Percentiles rank a stretch among this genome's conserved stretches.
These are phyloP conservation scores for Amesomyces nigricolor DNA, from an alignment of 2,329 filamentous ascomycete genomes.

Conservation along the genomic window DNA sequence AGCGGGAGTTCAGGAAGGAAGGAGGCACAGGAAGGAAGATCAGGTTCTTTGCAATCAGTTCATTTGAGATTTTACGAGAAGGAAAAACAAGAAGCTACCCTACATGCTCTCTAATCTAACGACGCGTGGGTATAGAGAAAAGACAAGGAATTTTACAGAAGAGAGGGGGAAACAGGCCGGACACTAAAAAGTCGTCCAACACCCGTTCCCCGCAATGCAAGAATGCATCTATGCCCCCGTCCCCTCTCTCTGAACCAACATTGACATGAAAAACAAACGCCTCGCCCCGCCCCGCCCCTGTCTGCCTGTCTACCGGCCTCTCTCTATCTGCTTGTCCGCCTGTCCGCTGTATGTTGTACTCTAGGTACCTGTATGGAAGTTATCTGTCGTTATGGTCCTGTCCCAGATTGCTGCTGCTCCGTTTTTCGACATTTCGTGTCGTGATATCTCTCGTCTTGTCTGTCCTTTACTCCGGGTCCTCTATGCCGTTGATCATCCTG, in stretches of 20 bases:
- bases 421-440: conserved; percentile 22
- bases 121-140: conserved; percentile 6
- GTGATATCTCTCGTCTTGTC: conserved; percentile 3
- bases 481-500: conserved; percentile 46
- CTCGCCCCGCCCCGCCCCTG: background rate
- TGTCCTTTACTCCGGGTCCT: conserved; percentile 29
- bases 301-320: background rate
- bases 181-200: background rate
- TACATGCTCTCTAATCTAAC: conserved; percentile 1
- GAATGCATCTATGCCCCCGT: background rate
- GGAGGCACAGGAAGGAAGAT: background rate
- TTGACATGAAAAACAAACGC: conserved; percentile 3
- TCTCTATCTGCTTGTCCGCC: background rate
- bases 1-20: background rate
- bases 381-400: background rate
- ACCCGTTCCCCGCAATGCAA: background rate
- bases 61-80: background rate
- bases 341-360: background rate
- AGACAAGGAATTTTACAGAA: background rate
- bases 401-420: background rate
- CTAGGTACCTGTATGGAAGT: background rate
- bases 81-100: background rate
- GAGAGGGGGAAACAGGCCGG: background rate
- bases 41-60: background rate
- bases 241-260: no score